Percentiles rank a stretch among this genome's conserved stretches.
phyloP scores from a whole-genome alignment of 495 filamentous ascomycete genomes.

The Annulohypoxylon maeteangense region DNA sequence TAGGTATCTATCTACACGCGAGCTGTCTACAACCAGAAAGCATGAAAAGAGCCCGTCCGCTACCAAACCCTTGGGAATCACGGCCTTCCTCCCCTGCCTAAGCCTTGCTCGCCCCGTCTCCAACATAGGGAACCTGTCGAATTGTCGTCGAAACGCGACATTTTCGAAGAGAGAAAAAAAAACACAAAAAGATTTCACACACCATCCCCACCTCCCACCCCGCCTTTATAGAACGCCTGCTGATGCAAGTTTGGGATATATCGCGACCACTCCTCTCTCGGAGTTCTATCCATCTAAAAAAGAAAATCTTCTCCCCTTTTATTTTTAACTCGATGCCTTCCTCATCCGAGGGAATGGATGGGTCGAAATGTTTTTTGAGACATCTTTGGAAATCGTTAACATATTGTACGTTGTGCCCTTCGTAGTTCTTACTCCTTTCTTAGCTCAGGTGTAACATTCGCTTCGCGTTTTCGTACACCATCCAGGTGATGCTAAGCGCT shows the following conservation, averaged over 20 bases:
- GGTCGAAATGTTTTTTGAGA: background rate
- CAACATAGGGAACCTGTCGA: conserved; percentile 3
- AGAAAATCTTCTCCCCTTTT: background rate
- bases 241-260: conserved; percentile 45
- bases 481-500: conserved; percentile 95
- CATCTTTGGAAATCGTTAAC: background rate
- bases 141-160: background rate
- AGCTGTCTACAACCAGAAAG: conserved; percentile 21
- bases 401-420: background rate
- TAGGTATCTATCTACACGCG: conserved; percentile 12
- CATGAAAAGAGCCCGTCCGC: background rate
- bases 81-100: background rate
- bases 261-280: conserved; percentile 23
- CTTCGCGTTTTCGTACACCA: conserved; percentile 97
- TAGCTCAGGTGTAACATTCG: conserved; percentile 75
- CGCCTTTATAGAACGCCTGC: conserved; percentile 35
- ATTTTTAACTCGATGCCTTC: background rate
- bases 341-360: background rate
- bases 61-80: background rate
- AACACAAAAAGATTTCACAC: background rate
- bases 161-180: background rate
- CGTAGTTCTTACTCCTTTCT: background rate
- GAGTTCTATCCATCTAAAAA: conserved; percentile 34
- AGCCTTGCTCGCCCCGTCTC: background rate
- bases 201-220: background rate